Conservation (phyloP, 1,284 basidiomycete genomes). For the Malassezia sp. region DNA sequence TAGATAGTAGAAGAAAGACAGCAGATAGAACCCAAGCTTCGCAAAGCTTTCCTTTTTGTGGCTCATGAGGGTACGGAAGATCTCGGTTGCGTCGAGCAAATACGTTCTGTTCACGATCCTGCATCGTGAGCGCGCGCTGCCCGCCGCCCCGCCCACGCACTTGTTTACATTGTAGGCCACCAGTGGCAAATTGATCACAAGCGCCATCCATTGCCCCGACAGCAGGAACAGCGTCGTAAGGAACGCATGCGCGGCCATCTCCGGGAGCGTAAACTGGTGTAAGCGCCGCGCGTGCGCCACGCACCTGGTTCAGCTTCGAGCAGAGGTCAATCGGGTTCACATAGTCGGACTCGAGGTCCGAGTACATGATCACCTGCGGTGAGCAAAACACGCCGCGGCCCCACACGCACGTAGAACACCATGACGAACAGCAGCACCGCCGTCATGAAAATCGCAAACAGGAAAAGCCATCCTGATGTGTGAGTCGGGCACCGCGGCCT, state of each 20-base stretch:
- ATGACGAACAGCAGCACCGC: slow-evolving; percentile 45
- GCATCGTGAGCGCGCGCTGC: slow-evolving; percentile 10
- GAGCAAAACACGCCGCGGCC: neutral
- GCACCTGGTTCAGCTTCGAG: slow-evolving; percentile 96
- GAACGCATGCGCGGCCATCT: slow-evolving; percentile 79
- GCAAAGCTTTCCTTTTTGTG: slow-evolving; percentile 84
- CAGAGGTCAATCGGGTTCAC: slow-evolving; percentile 99
- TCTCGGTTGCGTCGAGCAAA: slow-evolving; percentile 98
- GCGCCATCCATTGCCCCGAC: slow-evolving; percentile 72
- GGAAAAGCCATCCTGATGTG: slow-evolving; percentile 40
- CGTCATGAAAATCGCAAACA: slow-evolving; percentile 41
- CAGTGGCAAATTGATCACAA: slow-evolving; percentile 80
- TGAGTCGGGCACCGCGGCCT: too few species aligned
- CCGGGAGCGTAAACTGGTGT: slow-evolving; percentile 82
- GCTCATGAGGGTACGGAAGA: slow-evolving; percentile 81
- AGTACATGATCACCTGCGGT: slow-evolving; percentile 92
- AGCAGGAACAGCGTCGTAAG: slow-evolving; percentile 67
- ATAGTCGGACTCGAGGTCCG: slow-evolving; percentile 56
- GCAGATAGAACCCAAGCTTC: slow-evolving; percentile 43
- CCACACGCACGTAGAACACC: slow-evolving; percentile 42
- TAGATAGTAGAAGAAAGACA: slow-evolving; percentile 46
- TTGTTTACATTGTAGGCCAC: slow-evolving; percentile 89
- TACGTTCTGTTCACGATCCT: slow-evolving; percentile 89
- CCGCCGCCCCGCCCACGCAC: too few species aligned
- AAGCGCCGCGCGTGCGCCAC: slow-evolving; percentile 13